Conservation (phyloP, 2,329 filamentous ascomycete genomes). For the Fusarium sp. region DNA sequence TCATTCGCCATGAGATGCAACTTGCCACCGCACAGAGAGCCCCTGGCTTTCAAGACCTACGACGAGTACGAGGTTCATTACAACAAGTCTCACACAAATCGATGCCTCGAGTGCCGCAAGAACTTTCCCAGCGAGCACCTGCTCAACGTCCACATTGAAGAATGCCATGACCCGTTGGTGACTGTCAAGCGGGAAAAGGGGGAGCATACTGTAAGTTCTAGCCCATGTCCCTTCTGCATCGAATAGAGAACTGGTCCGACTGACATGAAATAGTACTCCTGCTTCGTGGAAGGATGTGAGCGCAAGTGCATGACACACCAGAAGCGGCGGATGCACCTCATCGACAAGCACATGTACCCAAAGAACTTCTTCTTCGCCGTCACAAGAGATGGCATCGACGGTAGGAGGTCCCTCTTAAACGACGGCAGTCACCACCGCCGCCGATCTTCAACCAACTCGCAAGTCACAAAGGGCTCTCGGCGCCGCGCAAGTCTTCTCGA, state of each 20-base stretch:
- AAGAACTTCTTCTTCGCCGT: constrained; percentile 89
- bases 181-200: constrained; percentile 80
- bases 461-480: constrained; percentile 50
- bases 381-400: constrained; percentile 90
- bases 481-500: constrained; percentile 51
- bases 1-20: constrained; percentile 77
- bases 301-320: constrained; percentile 84
- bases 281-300: constrained; percentile 91
- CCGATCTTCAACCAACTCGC: constrained; percentile 58
- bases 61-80: constrained; percentile 91
- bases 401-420: constrained; percentile 80
- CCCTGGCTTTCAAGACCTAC: constrained; percentile 78
- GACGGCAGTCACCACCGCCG: constrained; percentile 63
- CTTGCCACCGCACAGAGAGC: constrained; percentile 81
- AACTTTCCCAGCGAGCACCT: constrained; percentile 91
- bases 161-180: constrained; percentile 87
- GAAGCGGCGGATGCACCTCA: constrained; percentile 88
- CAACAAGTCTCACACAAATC: constrained; percentile 80
- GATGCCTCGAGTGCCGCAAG: constrained; percentile 84
- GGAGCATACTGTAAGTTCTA: constrained; percentile 80
- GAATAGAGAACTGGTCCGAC: not conserved
- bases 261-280: constrained; percentile 73
- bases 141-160: constrained; percentile 86
- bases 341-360: constrained; percentile 95
- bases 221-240: not conserved